Percentiles rank a stretch among this genome's conserved stretches.
phyloP scores from a whole-genome alignment of 2,329 filamentous ascomycete species.

The Aspergillus fischeri region DNA sequence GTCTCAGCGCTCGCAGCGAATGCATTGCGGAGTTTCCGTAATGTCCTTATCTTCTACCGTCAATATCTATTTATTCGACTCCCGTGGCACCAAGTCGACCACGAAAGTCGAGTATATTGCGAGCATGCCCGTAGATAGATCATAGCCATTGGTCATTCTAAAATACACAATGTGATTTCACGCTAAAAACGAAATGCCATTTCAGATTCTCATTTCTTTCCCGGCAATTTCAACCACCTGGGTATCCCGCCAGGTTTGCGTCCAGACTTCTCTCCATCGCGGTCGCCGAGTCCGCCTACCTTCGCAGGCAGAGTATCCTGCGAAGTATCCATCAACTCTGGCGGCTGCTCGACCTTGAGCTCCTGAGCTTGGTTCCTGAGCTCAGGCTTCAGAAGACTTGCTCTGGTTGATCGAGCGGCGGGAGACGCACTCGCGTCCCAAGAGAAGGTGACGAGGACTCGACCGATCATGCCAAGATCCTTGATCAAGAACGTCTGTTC shows the following conservation, averaged over 20 bases:
- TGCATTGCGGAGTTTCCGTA: background rate
- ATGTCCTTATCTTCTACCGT: background rate
- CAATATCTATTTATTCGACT: background rate
- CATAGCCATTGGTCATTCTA: background rate
- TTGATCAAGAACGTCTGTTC: conserved; percentile 58
- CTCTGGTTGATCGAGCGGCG: conserved; percentile 47
- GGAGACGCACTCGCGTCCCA: conserved; percentile 65
- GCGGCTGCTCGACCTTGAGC: conserved; percentile 48
- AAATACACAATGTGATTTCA: background rate
- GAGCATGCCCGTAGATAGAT: background rate
- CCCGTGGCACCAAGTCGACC: background rate
- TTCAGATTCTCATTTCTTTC: conserved; percentile 58
- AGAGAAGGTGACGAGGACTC: conserved; percentile 69
- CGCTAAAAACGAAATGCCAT: background rate
- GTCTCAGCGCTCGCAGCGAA: background rate
- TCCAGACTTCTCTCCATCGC: conserved; percentile 27
- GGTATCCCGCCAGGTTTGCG: conserved; percentile 47
- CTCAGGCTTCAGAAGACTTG: conserved; percentile 57
- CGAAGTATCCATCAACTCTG: conserved; percentile 52
- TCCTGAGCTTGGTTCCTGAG: conserved; percentile 61
- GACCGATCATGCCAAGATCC: conserved; percentile 65
- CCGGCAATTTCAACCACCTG: conserved; percentile 68
- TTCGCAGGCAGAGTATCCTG: conserved; percentile 40
- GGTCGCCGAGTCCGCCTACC: conserved; percentile 23
- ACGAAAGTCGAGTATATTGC: background rate